These are phyloP conservation scores for Avicennia marina DNA, from an alignment of 257 asterid genomes.

Conservation along the genomic window DNA sequence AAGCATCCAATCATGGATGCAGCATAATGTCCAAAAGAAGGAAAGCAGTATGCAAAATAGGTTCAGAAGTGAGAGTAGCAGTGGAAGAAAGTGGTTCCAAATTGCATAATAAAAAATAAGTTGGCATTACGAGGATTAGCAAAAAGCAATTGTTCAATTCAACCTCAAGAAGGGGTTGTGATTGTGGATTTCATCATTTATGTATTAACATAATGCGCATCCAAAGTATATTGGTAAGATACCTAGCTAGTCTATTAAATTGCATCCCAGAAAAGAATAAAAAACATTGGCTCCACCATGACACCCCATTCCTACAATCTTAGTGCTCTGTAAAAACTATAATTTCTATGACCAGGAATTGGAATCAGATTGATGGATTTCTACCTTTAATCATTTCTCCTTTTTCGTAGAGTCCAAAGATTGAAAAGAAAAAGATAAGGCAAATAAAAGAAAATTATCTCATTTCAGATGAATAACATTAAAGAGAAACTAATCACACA, in stretches of 20 bases:
- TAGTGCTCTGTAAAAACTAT: slow-evolving; percentile 21
- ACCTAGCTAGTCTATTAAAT: background rate
- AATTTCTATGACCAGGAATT: slow-evolving; percentile 26
- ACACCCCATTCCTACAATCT: slow-evolving; percentile 9
- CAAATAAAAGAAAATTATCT: background rate
- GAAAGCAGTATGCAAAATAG: background rate
- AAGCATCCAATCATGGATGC: background rate
- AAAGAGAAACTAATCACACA: slow-evolving; percentile 1
- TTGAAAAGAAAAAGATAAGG: background rate
- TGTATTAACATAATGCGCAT: slow-evolving; percentile 13
- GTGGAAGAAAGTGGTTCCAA: slow-evolving; percentile 14
- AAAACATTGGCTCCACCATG: slow-evolving; percentile 19
- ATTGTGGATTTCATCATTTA: background rate
- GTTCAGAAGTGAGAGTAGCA: slow-evolving; percentile 11
- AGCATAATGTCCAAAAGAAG: background rate
- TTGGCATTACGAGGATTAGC: slow-evolving; percentile 20
- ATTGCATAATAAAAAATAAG: slow-evolving; percentile 12
- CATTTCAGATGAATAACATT: slow-evolving; percentile 14
- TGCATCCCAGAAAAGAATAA: background rate
- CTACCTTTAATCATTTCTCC: slow-evolving; percentile 36
- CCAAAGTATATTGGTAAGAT: slow-evolving; percentile 14
- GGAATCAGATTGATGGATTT: slow-evolving; percentile 28
- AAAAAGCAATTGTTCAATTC: background rate
- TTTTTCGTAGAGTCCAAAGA: background rate
- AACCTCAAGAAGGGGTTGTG: background rate